Base-by-base conservation (phyloP, 805 yeast species). In the Wickerhamomyces queroliae region DNA sequence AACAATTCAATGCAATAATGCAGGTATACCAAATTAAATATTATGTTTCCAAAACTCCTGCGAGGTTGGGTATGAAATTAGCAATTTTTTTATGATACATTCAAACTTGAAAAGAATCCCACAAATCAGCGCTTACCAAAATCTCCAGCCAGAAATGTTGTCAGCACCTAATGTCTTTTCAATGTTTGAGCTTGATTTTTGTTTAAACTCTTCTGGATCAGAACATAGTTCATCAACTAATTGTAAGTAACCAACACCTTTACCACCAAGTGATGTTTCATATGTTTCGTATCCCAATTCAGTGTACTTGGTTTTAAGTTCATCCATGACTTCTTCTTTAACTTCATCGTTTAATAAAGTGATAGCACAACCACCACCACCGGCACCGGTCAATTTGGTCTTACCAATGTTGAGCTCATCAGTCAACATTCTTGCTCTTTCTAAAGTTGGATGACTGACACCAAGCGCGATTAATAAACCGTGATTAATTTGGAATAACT, bases 351-450 rank as follows among this genome's bases (percentile, higher is more conserved):
- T 66, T 13, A 90, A 67, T 28, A 93, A 63, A 0, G 98, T 93
- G 40, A 93, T 83, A 10, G 98, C 95, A 67, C 99, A 93, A 2
- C 99, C 99, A 37, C 99, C 99, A 17, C 99, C 99, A 26, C 99
- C 99, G 0, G 99, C 99, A 31, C 99, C 99, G 0, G 99, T 93
- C 39, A 93, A 72, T 59, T 93, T 93, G 0, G 99, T 91, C 42
- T 83, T 79, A 7, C 99, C 99, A 15, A 93, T 60, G 4, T 66
- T 57, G 41, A 76, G 52, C 37, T 69, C 71, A 53, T 84, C 90
- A 19, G 87, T 73, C n/a, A 77, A 64, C 17, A 75, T 62, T 52
- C 79, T 82, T 22, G 91, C 77, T 37, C 70, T 67, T 57, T 93
- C 99, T 42, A 93, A 67, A n/a, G 83, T 71, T 8, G 97, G 95